phyloP scores from a whole-genome alignment of 495 filamentous ascomycete genomes.

The Aspergillus egyptiacus region DNA sequence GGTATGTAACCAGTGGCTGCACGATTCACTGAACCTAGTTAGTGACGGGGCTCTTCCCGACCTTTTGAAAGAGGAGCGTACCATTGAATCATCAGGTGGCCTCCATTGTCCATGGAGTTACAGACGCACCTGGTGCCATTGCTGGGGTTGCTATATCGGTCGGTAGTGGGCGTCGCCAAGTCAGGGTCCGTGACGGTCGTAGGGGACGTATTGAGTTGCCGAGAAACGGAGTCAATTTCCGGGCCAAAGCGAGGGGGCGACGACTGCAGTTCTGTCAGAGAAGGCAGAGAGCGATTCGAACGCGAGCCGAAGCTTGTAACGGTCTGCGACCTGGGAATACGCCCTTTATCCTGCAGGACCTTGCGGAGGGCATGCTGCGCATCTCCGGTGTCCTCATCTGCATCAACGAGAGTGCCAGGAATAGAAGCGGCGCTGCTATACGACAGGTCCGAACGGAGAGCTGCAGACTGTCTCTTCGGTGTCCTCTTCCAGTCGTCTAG shows the following conservation, averaged over 20 bases:
- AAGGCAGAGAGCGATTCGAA: constrained; percentile 27
- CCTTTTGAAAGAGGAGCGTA: constrained; percentile 32
- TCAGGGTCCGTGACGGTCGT: constrained; percentile 63
- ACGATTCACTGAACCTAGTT: constrained; percentile 62
- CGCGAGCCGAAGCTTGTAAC: constrained; percentile 26
- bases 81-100: constrained; percentile 79
- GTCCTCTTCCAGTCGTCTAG: constrained; percentile 34
- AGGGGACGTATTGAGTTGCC: constrained; percentile 52
- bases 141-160: constrained; percentile 48
- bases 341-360: constrained; percentile 57
- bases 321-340: constrained; percentile 40
- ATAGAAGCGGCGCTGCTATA: constrained; percentile 38
- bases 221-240: constrained; percentile 33
- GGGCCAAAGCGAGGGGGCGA: constrained; percentile 41
- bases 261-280: constrained; percentile 37
- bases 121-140: constrained; percentile 70
- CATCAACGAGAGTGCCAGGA: constrained; percentile 50
- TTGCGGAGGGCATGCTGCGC: constrained; percentile 63
- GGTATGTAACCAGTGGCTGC: constrained; percentile 78
- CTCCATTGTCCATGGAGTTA: constrained; percentile 57
- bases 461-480: constrained; percentile 32
- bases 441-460: constrained; percentile 31
- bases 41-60: neutral
- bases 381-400: constrained; percentile 48
- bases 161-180: constrained; percentile 59